These are phyloP conservation scores for Cryptococcus sp. DNA, from an alignment of 1,284 basidiomycete genomes.

Conservation along the genomic window DNA sequence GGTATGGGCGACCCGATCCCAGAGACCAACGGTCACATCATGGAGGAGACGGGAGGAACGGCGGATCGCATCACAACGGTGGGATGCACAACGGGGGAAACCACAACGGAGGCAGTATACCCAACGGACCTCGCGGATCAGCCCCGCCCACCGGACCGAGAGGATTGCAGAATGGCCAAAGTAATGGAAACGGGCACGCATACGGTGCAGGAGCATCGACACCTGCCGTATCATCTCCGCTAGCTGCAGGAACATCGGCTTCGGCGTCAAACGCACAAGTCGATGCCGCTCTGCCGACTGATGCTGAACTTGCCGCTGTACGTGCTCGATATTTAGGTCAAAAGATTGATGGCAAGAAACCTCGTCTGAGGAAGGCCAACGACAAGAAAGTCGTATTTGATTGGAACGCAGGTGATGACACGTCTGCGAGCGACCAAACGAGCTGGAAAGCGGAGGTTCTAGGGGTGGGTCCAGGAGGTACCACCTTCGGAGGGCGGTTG, in stretches of 20 bases:
- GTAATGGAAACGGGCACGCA: constrained; percentile 12
- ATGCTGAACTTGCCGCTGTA: constrained; percentile 72
- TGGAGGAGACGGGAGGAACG: constrained; percentile 11
- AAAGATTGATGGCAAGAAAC: constrained; percentile 75
- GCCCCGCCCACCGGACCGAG: constrained; percentile 32
- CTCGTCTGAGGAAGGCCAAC: constrained; percentile 79
- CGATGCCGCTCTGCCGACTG: constrained; percentile 55
- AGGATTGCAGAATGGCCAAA: constrained; percentile 18
- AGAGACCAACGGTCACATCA: constrained; percentile 7
- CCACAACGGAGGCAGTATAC: constrained; percentile 10
- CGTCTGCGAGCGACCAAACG: constrained; percentile 58
- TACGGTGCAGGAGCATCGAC: constrained; percentile 11
- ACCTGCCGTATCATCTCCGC: constrained; percentile 10
- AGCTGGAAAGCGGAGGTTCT: constrained; percentile 55
- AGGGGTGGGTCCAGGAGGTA: constrained; percentile 68
- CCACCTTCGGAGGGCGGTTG: constrained; percentile 82
- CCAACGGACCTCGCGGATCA: constrained; percentile 30
- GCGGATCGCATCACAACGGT: not conserved
- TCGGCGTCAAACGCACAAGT: constrained; percentile 23
- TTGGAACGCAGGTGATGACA: constrained; percentile 94
- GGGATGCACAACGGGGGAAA: not conserved
- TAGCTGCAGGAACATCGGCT: constrained; percentile 15
- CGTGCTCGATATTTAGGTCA: constrained; percentile 82
- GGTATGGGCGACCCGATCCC: constrained; percentile 8
- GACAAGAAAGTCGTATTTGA: constrained; percentile 98